phyloP scores from a whole-genome alignment of 78 protist species.

The Polysphondylium violaceum region DNA sequence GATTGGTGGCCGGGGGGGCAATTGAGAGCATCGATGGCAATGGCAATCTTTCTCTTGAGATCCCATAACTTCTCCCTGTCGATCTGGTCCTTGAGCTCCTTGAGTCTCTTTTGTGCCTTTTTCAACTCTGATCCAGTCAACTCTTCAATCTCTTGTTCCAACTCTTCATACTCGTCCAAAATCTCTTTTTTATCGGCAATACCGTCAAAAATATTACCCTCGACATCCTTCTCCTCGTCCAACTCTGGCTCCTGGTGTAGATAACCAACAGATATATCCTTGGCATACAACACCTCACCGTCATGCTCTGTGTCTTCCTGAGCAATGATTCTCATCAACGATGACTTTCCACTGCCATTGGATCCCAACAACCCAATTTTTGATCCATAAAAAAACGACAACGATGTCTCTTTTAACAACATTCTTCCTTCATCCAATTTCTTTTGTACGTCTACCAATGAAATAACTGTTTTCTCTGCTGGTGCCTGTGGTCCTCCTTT shows the following conservation, averaged over 20 bases:
- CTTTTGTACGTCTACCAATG: slow-evolving; percentile 54
- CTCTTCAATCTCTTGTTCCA: not conserved
- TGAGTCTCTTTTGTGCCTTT: not conserved
- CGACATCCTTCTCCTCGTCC: slow-evolving; percentile 62
- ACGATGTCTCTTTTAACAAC: slow-evolving; percentile 45
- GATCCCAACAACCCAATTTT: slow-evolving; percentile 82
- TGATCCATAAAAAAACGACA: slow-evolving; percentile 52
- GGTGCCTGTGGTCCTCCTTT: slow-evolving; percentile 1
- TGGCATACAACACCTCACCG: slow-evolving; percentile 64
- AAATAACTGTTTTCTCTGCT: slow-evolving; percentile 26
- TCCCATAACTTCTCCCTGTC: slow-evolving; percentile 73
- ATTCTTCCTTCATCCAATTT: slow-evolving; percentile 63
- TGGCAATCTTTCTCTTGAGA: slow-evolving; percentile 70
- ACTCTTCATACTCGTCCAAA: slow-evolving; percentile 71
- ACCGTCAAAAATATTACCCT: slow-evolving; percentile 78
- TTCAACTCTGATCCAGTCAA: not conserved
- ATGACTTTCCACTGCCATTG: slow-evolving; percentile 84
- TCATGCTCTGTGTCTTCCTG: slow-evolving; percentile 81
- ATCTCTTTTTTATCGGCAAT: slow-evolving; percentile 68
- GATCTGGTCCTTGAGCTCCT: slow-evolving; percentile 4
- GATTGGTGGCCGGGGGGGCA: slow-evolving; percentile 75
- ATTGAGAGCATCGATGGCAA: slow-evolving; percentile 73
- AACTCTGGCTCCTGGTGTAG: slow-evolving; percentile 84
- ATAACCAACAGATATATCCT: slow-evolving; percentile 67
- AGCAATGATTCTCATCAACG: slow-evolving; percentile 75